These are phyloP conservation scores for Adansonia grandidieri DNA, from an alignment of 441 rosid species.

Conservation along the genomic window DNA sequence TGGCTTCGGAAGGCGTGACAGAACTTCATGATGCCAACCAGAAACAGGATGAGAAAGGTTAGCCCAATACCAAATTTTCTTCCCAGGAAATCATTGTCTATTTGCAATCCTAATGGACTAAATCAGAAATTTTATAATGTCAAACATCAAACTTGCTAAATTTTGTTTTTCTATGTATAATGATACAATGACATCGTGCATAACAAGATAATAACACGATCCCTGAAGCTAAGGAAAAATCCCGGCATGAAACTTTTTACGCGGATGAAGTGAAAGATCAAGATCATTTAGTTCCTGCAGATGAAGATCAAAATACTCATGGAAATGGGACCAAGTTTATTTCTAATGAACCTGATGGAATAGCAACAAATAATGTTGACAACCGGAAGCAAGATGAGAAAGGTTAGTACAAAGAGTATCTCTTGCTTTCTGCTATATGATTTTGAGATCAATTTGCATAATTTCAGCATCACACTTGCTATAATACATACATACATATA, in stretches of 20 bases:
- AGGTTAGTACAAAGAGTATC: not conserved
- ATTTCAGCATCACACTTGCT: not conserved
- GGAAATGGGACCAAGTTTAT: not conserved
- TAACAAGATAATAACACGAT: constrained; percentile 33
- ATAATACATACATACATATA: not conserved
- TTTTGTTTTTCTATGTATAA: not conserved
- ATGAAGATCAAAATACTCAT: not conserved
- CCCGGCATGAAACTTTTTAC: constrained; percentile 30
- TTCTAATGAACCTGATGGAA: not conserved
- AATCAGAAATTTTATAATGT: too few species aligned
- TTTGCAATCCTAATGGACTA: too few species aligned
- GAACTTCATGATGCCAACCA: not conserved
- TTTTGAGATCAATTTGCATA: not conserved
- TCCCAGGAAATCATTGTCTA: not conserved
- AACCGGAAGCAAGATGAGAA: not conserved
- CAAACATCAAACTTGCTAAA: not conserved
- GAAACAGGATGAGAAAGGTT: constrained; percentile 22
- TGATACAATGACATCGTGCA: constrained; percentile 26
- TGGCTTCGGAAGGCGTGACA: not conserved
- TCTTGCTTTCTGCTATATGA: not conserved
- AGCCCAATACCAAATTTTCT: constrained; percentile 2
- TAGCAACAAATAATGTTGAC: not conserved
- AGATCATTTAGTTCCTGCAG: constrained; percentile 8
- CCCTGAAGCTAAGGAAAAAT: constrained; percentile 24
- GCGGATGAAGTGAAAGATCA: constrained; percentile 22